Percentiles rank a stretch among this genome's conserved stretches.
These are phyloP conservation scores for Ganoderma lucidum DNA, from an alignment of 1,284 basidiomycete genomes.

Conservation along the genomic window DNA sequence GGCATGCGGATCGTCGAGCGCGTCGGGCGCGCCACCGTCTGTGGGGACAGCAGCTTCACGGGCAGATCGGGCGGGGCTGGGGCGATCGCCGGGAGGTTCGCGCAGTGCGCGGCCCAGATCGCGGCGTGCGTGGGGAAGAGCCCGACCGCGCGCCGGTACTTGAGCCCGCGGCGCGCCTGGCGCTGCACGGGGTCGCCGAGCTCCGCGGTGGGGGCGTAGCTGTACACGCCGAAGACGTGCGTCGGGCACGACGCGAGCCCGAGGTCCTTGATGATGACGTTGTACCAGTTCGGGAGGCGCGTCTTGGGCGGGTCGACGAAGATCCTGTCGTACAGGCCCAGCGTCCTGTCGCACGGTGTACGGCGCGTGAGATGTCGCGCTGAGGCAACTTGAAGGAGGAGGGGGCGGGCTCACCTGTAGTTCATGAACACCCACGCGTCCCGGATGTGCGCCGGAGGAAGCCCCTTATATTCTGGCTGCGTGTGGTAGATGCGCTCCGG, in stretches of 20 bases:
- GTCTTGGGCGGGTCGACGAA: slow-evolving; percentile 30
- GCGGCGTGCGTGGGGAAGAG: slow-evolving; percentile 35
- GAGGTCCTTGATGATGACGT: slow-evolving; percentile 32
- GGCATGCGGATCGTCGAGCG: slow-evolving; percentile 28
- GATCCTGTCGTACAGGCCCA: slow-evolving; percentile 24
- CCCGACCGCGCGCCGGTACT: slow-evolving; percentile 21
- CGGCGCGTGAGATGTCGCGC: not conserved
- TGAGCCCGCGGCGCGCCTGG: not conserved
- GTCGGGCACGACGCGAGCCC: slow-evolving; percentile 30
- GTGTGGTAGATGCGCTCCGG: slow-evolving; percentile 13
- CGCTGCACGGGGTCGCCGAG: slow-evolving; percentile 16
- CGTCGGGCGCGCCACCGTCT: slow-evolving; percentile 10
- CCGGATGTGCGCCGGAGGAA: slow-evolving; percentile 17
- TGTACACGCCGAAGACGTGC: slow-evolving; percentile 35
- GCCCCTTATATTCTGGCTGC: slow-evolving; percentile 20
- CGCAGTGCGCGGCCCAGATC: slow-evolving; percentile 35
- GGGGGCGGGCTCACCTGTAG: slow-evolving; percentile 19
- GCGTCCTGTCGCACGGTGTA: slow-evolving; percentile 5
- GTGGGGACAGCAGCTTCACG: slow-evolving; percentile 9
- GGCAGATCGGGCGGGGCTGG: slow-evolving; percentile 6
- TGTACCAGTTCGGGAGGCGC: slow-evolving; percentile 23
- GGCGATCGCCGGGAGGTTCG: slow-evolving; percentile 28
- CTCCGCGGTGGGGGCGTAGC: slow-evolving; percentile 2
- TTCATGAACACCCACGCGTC: slow-evolving; percentile 20
- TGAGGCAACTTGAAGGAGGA: no score